phyloP scores from a whole-genome alignment of 202 grass and related monocot species.

The Dendrocalamus latiflorus region DNA sequence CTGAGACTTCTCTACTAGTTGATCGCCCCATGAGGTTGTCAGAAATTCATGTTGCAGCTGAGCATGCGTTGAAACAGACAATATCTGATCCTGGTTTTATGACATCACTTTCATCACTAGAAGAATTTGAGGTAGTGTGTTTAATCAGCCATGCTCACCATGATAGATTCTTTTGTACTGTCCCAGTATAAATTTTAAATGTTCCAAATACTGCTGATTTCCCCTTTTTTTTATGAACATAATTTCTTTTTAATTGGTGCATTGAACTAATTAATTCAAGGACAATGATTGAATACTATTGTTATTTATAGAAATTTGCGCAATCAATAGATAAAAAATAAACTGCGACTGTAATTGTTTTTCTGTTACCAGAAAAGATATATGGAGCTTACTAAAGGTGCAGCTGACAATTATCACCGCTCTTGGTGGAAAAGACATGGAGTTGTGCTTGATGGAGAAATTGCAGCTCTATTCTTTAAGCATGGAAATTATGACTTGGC shows the following conservation, averaged over 20 bases:
- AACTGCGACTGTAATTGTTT: conserved; percentile 4
- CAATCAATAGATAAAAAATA: conserved; percentile 16
- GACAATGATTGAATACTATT: background rate
- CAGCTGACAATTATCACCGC: conserved; percentile 91
- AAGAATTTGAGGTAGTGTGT: conserved; percentile 80
- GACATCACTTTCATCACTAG: conserved; percentile 75
- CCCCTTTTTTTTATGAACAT: background rate
- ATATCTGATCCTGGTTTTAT: conserved; percentile 89
- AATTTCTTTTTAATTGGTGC: background rate
- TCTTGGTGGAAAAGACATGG: conserved; percentile 99
- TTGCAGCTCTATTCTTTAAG: conserved; percentile 87
- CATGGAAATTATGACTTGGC: conserved; percentile 79
- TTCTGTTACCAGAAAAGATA: conserved; percentile 69
- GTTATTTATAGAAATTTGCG: background rate
- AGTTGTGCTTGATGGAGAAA: conserved; percentile 97
- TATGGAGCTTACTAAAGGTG: conserved; percentile 98
- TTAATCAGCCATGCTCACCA: conserved; percentile 6
- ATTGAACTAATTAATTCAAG: conserved; percentile 6
- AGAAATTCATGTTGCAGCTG: conserved; percentile 98
- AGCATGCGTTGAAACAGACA: conserved; percentile 72
- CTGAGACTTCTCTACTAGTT: conserved; percentile 56
- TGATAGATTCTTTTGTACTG: background rate
- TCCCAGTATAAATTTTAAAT: background rate
- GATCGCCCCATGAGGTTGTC: conserved; percentile 95
- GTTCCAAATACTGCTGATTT: background rate